Base-by-base conservation (phyloP, 2,329 filamentous ascomycete species). In the Dendryphion nanum region DNA sequence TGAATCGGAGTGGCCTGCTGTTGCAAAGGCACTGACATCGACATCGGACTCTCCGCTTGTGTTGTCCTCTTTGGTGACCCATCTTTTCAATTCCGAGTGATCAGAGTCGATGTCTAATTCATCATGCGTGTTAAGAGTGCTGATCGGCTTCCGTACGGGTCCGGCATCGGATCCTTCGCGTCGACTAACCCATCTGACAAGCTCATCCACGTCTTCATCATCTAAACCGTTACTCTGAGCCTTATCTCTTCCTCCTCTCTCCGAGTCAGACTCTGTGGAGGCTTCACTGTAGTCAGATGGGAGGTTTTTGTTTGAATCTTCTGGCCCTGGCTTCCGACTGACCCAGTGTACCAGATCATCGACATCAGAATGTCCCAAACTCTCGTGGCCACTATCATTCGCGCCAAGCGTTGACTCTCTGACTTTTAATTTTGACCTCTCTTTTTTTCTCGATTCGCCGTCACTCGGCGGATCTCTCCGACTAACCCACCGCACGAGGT, bases 401-500 rank as follows among this genome's bases (percentile, higher is more conserved):
- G 31, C 31, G 7, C 12, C 31, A 12, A 33, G 8, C 15, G 18
- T 6, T 16, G 10, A 8, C 2, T n/a, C 29, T n/a, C 15, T 12
- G 12, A n/a, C 13, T 15, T 30, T 30, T 8, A 30, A 8, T 24
- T 15, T 17, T 18, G 13, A 14, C 17, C n/a, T 21, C 19, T 23
- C 12, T 18, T 15, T 14, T 12, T 31, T 39, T n/a, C 41, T 38
- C 4, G 43, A 31, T 44, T 61, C 55, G n/a, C 53, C 53, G 17
- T 59, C 55, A 17, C 53, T 57, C 5, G 55, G 48, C n/a, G 50
- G 46, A 37, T 61, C 57, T 23, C 51, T 44, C 40, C 53, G 44
- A 31, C 58, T 62, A 6, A 63, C 55, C 61, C 60, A 64, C 19
- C 59, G 53, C 13, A 62, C 51, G 3, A 64, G 18, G 1, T 62